Base-by-base conservation (phyloP, 176 grass and related monocot genomes). In the Raddia guianensis region DNA sequence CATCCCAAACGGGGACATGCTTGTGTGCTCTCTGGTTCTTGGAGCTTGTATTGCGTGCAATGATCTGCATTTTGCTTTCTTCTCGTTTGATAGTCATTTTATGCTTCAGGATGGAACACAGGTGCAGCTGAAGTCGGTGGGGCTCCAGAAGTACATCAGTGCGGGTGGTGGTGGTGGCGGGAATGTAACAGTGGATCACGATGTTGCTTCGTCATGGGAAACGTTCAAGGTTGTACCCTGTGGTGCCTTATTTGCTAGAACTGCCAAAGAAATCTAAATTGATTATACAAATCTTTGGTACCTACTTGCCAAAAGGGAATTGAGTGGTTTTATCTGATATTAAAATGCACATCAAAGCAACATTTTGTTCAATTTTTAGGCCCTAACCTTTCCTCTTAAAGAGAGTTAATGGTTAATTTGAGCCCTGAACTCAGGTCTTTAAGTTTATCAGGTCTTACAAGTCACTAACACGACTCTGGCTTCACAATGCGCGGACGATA, bases 111-210 rank as follows among this genome's bases (percentile, higher is more conserved):
- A 97, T 79, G 89, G 94, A 50, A 88, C 85, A 1, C 82, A 90
- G 83, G 89, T 97, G 79, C 94, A 97, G 70, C 83, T 97, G 42
- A 94, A 94, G 66, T 97, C 94, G 12, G 82, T 90, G 77, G 66
- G 56, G 0, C 89, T 92, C 71, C 89, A 94, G 59, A 97, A 92
- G 73, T 97, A 90, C 8, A 42, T 92, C 14, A 90, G 87, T 60
- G 89, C 85, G 0, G n/a, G 3, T 0, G 63, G 54, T 2, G 94
- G 89, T 0, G 91, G 91, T 0, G 87, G 89, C 16, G 86, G 77
- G 16, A 94, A 82, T 9, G 82, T 94, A 68, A 77, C 64, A 1
- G 87, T 97, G 9, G 83, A 94, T 70, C 87, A 78, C 59, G 87
- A 92, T 79, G 40, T 35, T 11, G 91, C 87, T 72, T 90, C 91